phyloP scores from a whole-genome alignment of 2,329 filamentous ascomycete genomes.

The Pseudogymnoascus sp. region DNA sequence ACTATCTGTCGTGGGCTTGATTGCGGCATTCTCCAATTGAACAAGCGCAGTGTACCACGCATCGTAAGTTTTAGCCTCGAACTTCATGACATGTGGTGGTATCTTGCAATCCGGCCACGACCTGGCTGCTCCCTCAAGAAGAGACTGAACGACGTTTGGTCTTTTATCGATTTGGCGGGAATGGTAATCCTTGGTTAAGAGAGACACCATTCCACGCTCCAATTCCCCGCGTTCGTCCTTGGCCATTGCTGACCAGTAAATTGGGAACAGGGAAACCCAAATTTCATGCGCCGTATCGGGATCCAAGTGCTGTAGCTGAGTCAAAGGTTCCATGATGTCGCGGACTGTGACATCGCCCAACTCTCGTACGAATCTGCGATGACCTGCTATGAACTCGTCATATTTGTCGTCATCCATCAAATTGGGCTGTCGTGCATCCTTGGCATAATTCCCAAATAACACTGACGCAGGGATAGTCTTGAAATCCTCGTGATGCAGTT shows the following conservation, averaged over 20 bases:
- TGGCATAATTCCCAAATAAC: conserved; percentile 63
- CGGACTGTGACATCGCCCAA: conserved; percentile 78
- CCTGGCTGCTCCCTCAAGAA: conserved; percentile 79
- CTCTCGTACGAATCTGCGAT: conserved; percentile 76
- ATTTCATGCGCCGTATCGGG: conserved; percentile 73
- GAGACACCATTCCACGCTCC: conserved; percentile 79
- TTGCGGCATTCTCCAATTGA: conserved; percentile 81
- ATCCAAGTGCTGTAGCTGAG: conserved; percentile 87
- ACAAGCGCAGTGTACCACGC: conserved; percentile 93
- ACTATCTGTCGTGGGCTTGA: conserved; percentile 72
- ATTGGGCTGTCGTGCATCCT: conserved; percentile 55
- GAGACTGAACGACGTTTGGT: conserved; percentile 88
- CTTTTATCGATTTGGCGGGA: conserved; percentile 88
- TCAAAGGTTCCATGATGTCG: conserved; percentile 82
- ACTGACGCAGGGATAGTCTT: conserved; percentile 65
- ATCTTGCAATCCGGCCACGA: conserved; percentile 84
- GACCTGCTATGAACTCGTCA: conserved; percentile 67
- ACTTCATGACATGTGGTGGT: conserved; percentile 93
- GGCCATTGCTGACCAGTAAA: conserved; percentile 83
- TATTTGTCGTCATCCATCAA: conserved; percentile 75
- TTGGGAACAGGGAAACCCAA: conserved; percentile 84
- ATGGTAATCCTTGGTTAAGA: conserved; percentile 93
- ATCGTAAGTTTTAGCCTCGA: conserved; percentile 86
- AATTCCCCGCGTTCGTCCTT: conserved; percentile 85
- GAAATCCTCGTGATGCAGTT: conserved; percentile 79